Evolutionary conservation across 257 asterid species (phyloP).

Genomic region (Solanum rostratum): DNA sequence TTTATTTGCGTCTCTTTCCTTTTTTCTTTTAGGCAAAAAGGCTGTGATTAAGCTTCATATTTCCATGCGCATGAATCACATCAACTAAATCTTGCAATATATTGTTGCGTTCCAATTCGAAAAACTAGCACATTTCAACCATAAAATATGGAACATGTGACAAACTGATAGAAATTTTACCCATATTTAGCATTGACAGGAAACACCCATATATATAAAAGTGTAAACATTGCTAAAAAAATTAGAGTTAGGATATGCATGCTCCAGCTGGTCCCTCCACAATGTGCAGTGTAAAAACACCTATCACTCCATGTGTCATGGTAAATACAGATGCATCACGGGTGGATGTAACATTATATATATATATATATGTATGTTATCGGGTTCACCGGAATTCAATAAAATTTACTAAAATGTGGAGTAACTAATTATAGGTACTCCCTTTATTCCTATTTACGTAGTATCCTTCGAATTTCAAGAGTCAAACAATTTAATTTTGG

Average conservation of each 20-base stretch:
- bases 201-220: background rate
- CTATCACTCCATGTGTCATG: background rate
- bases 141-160: background rate
- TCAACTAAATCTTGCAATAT: background rate
- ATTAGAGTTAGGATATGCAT: background rate
- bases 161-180: background rate
- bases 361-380: too few relatives aligned
- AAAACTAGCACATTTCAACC: background rate
- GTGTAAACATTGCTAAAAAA: background rate
- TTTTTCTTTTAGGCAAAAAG: background rate
- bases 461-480: too few relatives aligned
- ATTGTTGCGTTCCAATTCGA: background rate
- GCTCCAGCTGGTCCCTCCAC: background rate
- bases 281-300: background rate
- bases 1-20: background rate
- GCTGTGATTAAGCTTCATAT: background rate
- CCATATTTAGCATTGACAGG: background rate
- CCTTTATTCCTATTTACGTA: too few relatives aligned
- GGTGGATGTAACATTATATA: background rate
- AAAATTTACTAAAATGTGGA: too few relatives aligned
- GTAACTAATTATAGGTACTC: too few relatives aligned
- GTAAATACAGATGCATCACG: background rate
- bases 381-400: background rate
- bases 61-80: background rate
- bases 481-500: too few relatives aligned